A percentile compares a stretch with the other conserved stretches of the same genome.
phyloP scores from a whole-genome alignment of 2,329 filamentous ascomycete genomes.

The Penicillium griseofulvum region DNA sequence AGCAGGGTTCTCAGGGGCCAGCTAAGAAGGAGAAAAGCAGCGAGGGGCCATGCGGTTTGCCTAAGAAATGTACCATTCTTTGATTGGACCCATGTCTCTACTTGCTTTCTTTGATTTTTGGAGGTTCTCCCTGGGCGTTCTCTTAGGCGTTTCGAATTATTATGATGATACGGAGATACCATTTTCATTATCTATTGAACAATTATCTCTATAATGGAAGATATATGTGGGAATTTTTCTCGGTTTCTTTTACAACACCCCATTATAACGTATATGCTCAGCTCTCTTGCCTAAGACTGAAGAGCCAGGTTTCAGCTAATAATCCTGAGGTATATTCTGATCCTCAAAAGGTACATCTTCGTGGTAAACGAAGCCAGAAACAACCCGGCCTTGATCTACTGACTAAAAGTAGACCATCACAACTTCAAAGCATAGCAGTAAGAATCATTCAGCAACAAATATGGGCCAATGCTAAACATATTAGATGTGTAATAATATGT shows the following conservation, averaged over 20 bases:
- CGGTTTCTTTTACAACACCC: neutral
- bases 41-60: conserved; percentile 72
- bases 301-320: too few species aligned
- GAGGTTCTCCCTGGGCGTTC: conserved; percentile 16
- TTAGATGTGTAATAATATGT: too few species aligned
- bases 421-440: too few species aligned
- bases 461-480: too few species aligned
- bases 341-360: too few species aligned
- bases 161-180: conserved; percentile 8
- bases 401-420: too few species aligned
- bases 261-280: neutral
- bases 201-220: neutral
- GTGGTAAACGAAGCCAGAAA: too few species aligned
- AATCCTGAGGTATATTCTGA: too few species aligned
- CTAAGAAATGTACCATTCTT: conserved; percentile 68
- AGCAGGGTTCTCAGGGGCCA: conserved; percentile 32
- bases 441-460: too few species aligned
- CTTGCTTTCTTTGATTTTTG: conserved; percentile 12
- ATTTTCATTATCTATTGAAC: neutral
- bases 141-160: conserved; percentile 11
- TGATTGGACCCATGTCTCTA: conserved; percentile 38
- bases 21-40: conserved; percentile 48
- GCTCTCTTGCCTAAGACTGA: neutral
- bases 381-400: too few species aligned
- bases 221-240: neutral